A percentile compares a stretch with the other conserved stretches of the same genome.
Evolutionary conservation across 441 rosid genomes (phyloP).

Genomic region (Populus trichocarpa): DNA sequence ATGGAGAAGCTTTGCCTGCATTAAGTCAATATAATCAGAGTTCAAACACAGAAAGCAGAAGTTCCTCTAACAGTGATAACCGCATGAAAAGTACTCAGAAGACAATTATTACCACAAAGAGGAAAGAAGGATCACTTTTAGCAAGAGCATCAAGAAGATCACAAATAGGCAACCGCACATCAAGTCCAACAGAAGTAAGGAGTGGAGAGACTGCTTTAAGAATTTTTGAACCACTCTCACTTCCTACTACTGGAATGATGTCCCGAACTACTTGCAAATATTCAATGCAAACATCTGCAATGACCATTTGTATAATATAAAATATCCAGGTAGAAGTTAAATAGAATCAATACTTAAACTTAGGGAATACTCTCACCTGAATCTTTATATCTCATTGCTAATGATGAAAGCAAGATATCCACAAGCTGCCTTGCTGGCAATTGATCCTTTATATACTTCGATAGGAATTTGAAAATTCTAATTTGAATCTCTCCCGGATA

Average conservation of each 20-base stretch:
- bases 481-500: conserved; percentile 60
- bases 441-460: conserved; percentile 54
- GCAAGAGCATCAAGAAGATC: conserved; percentile 73
- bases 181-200: conserved; percentile 61
- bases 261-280: conserved; percentile 62
- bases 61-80: conserved; percentile 1
- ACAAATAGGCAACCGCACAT: conserved; percentile 62
- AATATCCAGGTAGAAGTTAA: background rate
- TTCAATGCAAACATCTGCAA: conserved; percentile 59
- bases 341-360: background rate
- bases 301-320: conserved; percentile 18
- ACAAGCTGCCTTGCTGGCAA: conserved; percentile 51
- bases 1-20: conserved; percentile 69
- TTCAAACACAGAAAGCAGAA: background rate
- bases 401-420: conserved; percentile 69
- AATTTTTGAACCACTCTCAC: conserved; percentile 42
- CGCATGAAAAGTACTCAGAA: conserved; percentile 1
- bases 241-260: conserved; percentile 49
- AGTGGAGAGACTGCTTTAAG: conserved; percentile 63
- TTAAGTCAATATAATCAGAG: conserved; percentile 19
- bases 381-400: conserved; percentile 49
- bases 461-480: conserved; percentile 66
- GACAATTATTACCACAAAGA: conserved; percentile 47
- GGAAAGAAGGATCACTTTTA: conserved; percentile 60
- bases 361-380: conserved; percentile 51